Evolutionary conservation across 2,329 filamentous ascomycete genomes (phyloP).

Genomic region (Aureobasidium sp.): DNA sequence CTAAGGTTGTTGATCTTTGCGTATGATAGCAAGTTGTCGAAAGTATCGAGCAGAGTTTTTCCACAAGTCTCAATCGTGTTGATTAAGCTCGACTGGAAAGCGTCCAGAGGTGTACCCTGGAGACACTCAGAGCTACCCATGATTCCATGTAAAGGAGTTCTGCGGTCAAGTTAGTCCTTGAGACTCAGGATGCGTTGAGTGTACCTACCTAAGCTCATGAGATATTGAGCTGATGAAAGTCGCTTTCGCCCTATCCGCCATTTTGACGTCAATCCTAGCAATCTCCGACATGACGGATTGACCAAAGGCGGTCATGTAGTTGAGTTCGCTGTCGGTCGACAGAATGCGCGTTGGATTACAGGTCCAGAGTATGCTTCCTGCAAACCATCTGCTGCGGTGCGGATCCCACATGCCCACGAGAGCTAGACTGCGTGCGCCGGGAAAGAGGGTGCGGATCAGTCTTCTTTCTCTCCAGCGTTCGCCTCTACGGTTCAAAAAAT

Average conservation of each 20-base stretch:
- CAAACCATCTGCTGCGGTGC: slow-evolving; percentile 22
- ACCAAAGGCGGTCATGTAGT: slow-evolving; percentile 37
- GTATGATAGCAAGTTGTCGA: slow-evolving; percentile 33
- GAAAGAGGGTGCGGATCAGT: slow-evolving; percentile 27
- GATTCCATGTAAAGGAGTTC: slow-evolving; percentile 27
- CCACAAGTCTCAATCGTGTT: slow-evolving; percentile 35
- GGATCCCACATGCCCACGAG: slow-evolving; percentile 45
- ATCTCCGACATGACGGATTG: slow-evolving; percentile 36
- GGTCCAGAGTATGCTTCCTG: slow-evolving; percentile 31
- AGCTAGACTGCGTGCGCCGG: slow-evolving; percentile 37
- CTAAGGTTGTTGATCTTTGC: slow-evolving; percentile 34
- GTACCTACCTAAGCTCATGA: slow-evolving; percentile 1
- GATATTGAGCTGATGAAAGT: slow-evolving; percentile 11
- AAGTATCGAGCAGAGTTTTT: slow-evolving; percentile 30
- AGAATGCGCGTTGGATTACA: slow-evolving; percentile 33
- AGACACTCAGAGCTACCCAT: slow-evolving; percentile 43
- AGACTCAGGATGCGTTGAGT: background rate
- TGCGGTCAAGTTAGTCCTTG: background rate
- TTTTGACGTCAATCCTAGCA: slow-evolving; percentile 31
- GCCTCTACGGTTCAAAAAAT: background rate
- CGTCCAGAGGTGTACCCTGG: slow-evolving; percentile 35
- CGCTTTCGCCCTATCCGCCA: slow-evolving; percentile 36
- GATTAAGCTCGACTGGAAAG: slow-evolving; percentile 37
- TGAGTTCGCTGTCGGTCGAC: slow-evolving; percentile 30
- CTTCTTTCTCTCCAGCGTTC: slow-evolving; percentile 11